These are phyloP conservation scores for Pleurotus tuber-regium DNA, from an alignment of 768 basidiomycete species.

Conservation along the genomic window DNA sequence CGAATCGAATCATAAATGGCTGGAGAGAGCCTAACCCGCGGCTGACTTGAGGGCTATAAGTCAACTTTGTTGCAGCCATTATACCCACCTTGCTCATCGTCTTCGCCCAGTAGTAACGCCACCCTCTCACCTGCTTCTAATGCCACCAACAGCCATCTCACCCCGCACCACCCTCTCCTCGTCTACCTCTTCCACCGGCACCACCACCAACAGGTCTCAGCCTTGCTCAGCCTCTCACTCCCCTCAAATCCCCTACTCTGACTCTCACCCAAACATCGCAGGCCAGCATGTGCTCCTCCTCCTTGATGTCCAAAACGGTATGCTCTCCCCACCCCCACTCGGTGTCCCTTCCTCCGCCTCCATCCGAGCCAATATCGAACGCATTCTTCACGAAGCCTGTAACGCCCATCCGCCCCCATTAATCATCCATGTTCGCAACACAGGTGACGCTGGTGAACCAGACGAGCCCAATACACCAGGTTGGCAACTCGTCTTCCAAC, in stretches of 20 bases:
- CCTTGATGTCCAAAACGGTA: conserved; percentile 53
- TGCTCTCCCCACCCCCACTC: conserved; percentile 43
- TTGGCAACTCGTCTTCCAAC: conserved; percentile 60
- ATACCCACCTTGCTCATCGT: no score
- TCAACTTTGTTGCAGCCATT: no score
- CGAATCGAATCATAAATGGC: no score
- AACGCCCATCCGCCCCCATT: conserved; percentile 43
- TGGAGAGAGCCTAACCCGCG: no score
- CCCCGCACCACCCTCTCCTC: no score
- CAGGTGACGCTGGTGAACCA: conserved; percentile 56
- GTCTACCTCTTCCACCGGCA: no score
- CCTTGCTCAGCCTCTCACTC: background rate
- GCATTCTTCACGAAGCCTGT: conserved; percentile 50
- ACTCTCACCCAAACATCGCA: conserved; percentile 5
- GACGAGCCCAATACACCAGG: conserved; percentile 56
- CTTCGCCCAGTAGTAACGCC: no score
- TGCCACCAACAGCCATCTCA: no score
- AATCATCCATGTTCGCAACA: conserved; percentile 70
- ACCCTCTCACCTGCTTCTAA: no score
- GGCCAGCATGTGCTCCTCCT: conserved; percentile 55
- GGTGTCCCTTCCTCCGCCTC: conserved; percentile 46
- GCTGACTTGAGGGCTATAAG: no score
- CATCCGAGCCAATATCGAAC: conserved; percentile 46
- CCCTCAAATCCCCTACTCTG: background rate
- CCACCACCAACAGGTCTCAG: no score